Conservation (phyloP, 768 basidiomycete species). For the Rhodotorula graminis region DNA sequence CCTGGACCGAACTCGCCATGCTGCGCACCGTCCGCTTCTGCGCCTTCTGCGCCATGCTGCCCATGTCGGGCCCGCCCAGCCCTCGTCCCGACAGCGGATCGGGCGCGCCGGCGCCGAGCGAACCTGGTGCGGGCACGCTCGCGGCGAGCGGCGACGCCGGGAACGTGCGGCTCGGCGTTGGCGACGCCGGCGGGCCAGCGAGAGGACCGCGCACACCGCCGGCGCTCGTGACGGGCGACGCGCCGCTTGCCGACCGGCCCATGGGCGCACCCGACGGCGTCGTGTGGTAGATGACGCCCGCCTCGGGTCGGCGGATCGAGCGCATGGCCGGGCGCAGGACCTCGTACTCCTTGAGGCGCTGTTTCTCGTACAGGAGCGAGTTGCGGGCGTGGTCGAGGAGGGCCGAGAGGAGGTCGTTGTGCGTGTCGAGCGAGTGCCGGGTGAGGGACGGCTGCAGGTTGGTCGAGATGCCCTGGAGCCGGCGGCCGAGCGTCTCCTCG, state of each 20-base stretch:
- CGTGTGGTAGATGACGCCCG: constrained; percentile 28
- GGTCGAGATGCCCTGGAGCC: constrained; percentile 88
- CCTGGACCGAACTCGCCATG: constrained; percentile 69
- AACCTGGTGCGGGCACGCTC: constrained; percentile 36
- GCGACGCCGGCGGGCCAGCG: constrained; percentile 40
- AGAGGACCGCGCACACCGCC: constrained; percentile 56
- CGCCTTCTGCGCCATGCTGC: constrained; percentile 22
- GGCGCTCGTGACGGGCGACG: not conserved
- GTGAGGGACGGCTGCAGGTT: constrained; percentile 83
- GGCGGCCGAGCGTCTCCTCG: constrained; percentile 73
- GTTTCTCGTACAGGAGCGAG: constrained; percentile 84
- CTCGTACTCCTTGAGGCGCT: constrained; percentile 80
- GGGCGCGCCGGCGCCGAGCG: constrained; percentile 45
- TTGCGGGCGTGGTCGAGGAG: constrained; percentile 89
- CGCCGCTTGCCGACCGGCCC: constrained; percentile 48
- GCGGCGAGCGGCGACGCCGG: constrained; percentile 8
- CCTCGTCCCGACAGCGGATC: constrained; percentile 15
- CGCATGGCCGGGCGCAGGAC: constrained; percentile 69
- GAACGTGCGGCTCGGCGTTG: constrained; percentile 34
- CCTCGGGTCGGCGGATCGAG: constrained; percentile 45
- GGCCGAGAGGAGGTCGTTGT: constrained; percentile 84
- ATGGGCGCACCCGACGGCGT: constrained; percentile 57
- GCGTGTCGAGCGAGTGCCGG: constrained; percentile 75
- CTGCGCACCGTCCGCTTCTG: constrained; percentile 35
- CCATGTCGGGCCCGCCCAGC: not conserved